Percentiles rank a stretch among this genome's conserved stretches.
phyloP scores from a whole-genome alignment of 1,284 basidiomycete genomes.

The Ganoderma resinaceum region DNA sequence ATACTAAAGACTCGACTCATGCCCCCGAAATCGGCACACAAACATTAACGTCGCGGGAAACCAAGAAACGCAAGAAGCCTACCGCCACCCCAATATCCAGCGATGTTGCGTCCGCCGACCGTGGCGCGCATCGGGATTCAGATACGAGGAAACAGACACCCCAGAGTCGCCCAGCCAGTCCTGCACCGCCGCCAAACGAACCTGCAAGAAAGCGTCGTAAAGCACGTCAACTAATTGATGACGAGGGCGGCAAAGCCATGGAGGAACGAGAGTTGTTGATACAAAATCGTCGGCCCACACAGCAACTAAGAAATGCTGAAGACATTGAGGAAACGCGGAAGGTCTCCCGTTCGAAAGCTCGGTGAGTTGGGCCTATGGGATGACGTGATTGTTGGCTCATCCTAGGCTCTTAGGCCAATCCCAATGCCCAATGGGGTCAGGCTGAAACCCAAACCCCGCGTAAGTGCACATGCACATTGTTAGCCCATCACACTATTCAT shows the following conservation, averaged over 20 bases:
- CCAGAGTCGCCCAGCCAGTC: not conserved
- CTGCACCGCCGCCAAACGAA: not conserved
- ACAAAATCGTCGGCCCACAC: not conserved
- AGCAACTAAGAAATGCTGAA: not conserved
- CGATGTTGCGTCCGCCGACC: not conserved
- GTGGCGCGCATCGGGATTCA: not conserved
- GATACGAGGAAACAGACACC: not conserved
- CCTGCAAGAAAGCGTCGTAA: slow-evolving; percentile 1
- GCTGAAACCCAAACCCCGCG: slow-evolving; percentile 33
- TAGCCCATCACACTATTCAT: not conserved
- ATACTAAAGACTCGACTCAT: not conserved
- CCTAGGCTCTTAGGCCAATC: slow-evolving; percentile 3
- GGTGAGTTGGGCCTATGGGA: slow-evolving; percentile 10
- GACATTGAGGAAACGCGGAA: not conserved
- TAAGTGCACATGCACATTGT: slow-evolving; percentile 14
- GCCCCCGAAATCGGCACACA: not conserved
- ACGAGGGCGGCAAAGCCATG: not conserved
- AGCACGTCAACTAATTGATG: not conserved
- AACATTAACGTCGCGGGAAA: not conserved
- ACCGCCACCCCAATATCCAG: not conserved
- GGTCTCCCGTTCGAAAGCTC: slow-evolving; percentile 17
- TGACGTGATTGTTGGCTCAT: not conserved
- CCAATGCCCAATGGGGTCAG: slow-evolving; percentile 24
- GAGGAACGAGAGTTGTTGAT: not conserved
- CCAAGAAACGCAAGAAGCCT: not conserved